Evolutionary conservation across 176 grass and related monocot genomes (phyloP).

Genomic region (Aegilops longissima): DNA sequence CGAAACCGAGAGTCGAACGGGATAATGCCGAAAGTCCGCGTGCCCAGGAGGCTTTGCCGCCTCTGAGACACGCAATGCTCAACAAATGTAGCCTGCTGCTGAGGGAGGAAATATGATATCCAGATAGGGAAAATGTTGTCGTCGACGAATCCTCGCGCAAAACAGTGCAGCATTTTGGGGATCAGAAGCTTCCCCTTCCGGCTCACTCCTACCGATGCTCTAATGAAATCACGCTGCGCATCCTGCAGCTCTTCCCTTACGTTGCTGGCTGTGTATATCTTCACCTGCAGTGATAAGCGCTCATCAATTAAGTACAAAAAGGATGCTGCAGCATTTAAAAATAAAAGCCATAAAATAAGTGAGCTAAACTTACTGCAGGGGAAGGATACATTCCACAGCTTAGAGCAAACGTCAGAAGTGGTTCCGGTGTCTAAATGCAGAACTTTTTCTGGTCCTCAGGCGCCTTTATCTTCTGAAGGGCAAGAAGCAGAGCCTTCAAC

Average conservation of each 20-base stretch:
- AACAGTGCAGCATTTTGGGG: constrained; percentile 87
- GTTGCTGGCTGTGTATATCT: constrained; percentile 73
- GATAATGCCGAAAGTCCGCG: constrained; percentile 66
- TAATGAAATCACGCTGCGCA: constrained; percentile 69
- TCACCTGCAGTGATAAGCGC: constrained; percentile 50
- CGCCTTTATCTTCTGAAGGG: constrained; percentile 87
- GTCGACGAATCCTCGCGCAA: constrained; percentile 76
- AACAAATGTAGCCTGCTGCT: constrained; percentile 77
- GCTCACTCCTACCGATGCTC: constrained; percentile 82
- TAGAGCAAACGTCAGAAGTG: constrained; percentile 82
- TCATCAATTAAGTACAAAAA: background rate
- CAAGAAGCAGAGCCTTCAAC: constrained; percentile 70
- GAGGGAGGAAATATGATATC: constrained; percentile 82
- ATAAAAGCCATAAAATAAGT: background rate
- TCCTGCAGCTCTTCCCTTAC: constrained; percentile 87
- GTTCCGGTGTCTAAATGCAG: constrained; percentile 62
- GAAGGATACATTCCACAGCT: constrained; percentile 55
- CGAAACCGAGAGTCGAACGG: constrained; percentile 90
- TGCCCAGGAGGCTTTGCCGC: constrained; percentile 73
- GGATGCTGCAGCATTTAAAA: background rate
- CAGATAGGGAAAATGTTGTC: constrained; percentile 72
- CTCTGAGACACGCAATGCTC: constrained; percentile 76
- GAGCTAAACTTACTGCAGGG: constrained; percentile 52
- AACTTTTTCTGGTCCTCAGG: constrained; percentile 85
- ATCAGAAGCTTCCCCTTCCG: constrained; percentile 86